Conservation (phyloP, 2,329 filamentous ascomycete genomes). For the Helminthosporium solani region DNA sequence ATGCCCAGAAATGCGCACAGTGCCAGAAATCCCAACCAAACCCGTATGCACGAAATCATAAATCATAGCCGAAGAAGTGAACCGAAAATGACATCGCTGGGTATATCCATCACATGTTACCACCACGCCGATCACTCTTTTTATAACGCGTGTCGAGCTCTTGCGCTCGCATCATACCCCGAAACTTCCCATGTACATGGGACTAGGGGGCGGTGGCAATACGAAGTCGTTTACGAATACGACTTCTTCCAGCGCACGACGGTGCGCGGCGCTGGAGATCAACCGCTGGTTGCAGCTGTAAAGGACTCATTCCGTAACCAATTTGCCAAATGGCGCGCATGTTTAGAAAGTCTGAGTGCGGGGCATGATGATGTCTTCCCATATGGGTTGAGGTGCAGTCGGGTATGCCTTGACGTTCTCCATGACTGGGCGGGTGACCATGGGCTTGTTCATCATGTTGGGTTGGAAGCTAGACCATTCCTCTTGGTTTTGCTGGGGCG, state of each 20-base stretch:
- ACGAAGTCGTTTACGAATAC: not conserved
- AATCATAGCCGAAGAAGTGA: constrained; percentile 1
- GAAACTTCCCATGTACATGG: constrained; percentile 33
- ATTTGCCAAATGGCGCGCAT: not conserved
- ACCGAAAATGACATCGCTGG: not conserved
- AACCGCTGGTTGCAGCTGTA: too few species aligned
- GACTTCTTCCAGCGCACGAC: not conserved
- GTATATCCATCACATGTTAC: constrained; percentile 1
- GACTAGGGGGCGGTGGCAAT: constrained; percentile 21
- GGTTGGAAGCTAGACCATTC: constrained; percentile 52
- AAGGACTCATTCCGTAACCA: not conserved
- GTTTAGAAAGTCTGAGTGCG: constrained; percentile 22
- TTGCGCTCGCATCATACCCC: constrained; percentile 35
- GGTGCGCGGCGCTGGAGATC: not conserved
- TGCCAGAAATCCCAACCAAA: not conserved
- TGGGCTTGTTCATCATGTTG: constrained; percentile 34
- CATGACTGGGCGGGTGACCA: constrained; percentile 39
- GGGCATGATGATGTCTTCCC: constrained; percentile 50
- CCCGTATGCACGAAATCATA: constrained; percentile 2
- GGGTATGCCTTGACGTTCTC: constrained; percentile 41
- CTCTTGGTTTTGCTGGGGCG: constrained; percentile 42
- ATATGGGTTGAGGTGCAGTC: constrained; percentile 20
- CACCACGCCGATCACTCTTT: not conserved
- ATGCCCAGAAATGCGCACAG: not conserved
- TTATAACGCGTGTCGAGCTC: constrained; percentile 1